Base-by-base conservation (phyloP, 1,284 basidiomycete genomes). In the Hemileia vastatrix region DNA sequence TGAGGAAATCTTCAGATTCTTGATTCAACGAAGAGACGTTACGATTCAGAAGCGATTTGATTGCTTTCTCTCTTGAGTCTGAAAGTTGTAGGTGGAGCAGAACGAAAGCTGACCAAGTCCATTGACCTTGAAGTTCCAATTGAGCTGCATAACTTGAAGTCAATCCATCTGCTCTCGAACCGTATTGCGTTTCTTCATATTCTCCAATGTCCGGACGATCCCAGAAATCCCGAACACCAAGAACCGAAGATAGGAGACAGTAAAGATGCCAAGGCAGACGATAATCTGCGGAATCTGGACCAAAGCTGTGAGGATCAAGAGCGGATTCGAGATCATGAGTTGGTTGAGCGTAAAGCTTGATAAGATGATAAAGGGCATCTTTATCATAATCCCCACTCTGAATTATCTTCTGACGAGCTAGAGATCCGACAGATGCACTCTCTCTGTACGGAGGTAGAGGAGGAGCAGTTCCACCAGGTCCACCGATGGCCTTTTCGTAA, bases 181-280 rank as follows among this genome's bases (percentile, higher is more conserved):
- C 64, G 4, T n/a, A n/a, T n/a, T n/a, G n/a, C n/a, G n/a, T n/a
- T 45, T 78, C 80, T 13, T 79, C 79, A 8, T 79, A 79, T 40
- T 73, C 70, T n/a, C 68, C 67, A 15, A 78, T 76, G 36, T 77
- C 66, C 44, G 73, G 68, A 4, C 92, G 82, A 75, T 97, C 93
- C 36, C 83, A 82, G 67, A 95, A 88, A 74, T 96, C 92, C 24
- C 92, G 83, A 54, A 86, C 78, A 45, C 85, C 81, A 75, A 97
- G 82, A 57, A 87, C 87, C 23, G 86, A 83, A 3, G 90, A 87
- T 24, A 98, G 80, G 36, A 97, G 79, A 64, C 92, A 83, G 75
- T 94, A 96, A 31, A 97, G 75, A 77, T 97, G 92, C 94, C 94
- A 99, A 6, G 88, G 82, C 59, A 96, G 78, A 9, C 89, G 84